Evolutionary conservation across 768 basidiomycete species (phyloP).

Genomic region (Terana coerulea): DNA sequence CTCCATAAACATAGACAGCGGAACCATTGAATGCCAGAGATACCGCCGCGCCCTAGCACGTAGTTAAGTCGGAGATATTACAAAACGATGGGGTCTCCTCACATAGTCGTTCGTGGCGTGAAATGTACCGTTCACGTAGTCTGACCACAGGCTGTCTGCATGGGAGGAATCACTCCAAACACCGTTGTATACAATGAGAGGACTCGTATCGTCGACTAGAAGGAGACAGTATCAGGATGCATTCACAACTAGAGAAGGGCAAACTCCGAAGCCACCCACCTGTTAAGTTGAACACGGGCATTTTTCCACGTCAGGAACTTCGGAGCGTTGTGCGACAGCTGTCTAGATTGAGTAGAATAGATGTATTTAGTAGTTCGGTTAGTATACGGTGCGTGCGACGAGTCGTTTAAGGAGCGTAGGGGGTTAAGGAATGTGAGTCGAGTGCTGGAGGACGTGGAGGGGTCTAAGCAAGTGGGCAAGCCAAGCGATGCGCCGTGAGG

Average conservation of each 20-base stretch:
- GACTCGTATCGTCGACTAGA: slow-evolving; percentile 6
- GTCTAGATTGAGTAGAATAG: no score
- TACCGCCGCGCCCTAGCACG: not conserved
- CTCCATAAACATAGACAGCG: slow-evolving; percentile 4
- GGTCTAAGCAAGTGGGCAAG: no score
- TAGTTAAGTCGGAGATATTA: not conserved
- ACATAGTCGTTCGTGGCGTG: slow-evolving; percentile 6
- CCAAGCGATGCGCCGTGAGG: no score
- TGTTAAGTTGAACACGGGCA: slow-evolving; percentile 2
- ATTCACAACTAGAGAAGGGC: not conserved
- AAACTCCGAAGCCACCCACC: not conserved
- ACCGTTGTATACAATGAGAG: not conserved
- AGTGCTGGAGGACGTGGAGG: no score
- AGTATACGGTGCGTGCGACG: no score
- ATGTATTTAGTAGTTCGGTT: no score
- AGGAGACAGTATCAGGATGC: not conserved
- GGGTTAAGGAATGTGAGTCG: no score
- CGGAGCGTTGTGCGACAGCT: no score
- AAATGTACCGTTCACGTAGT: slow-evolving; percentile 2
- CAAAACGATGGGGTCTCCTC: not conserved
- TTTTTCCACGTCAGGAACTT: no score
- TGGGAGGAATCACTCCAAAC: slow-evolving; percentile 5
- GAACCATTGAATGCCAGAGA: slow-evolving; percentile 5
- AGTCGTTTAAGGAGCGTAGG: no score
- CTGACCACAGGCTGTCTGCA: not conserved